Base-by-base conservation (phyloP, 306 rosid genomes). In the Inga leiocalycina region DNA sequence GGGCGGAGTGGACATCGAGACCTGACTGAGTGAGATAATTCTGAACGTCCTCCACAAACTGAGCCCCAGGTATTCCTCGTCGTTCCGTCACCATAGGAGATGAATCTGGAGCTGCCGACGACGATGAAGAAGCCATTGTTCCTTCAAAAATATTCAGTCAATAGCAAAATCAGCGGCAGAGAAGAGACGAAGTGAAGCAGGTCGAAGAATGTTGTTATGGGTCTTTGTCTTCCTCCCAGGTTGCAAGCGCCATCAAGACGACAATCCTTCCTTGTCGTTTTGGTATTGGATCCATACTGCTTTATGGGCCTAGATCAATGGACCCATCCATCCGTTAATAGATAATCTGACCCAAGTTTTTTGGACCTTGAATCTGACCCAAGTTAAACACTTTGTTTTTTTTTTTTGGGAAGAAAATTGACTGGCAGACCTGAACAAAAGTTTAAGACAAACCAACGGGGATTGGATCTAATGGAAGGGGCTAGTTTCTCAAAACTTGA, bases 11-110 rank as follows among this genome's bases (percentile, higher is more conserved):
- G 75, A 90, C 97, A 35, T 95, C 97, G 78, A 93, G 93, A 19
- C 91, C 94, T 20, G 80, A 83, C 43, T 93, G 94, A 20, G 88
- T 73, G 84, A 93, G 98, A 84, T 90, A 93, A 20, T 90, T 93
- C 77, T 92, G 95, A 49, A 95, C 98, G 78, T 95, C 98, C 43
- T 93, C 97, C 1, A 95, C 98, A 80, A 95, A 93, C 85, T 90
- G 98, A 72, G 98, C 95, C 32, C 93, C 94, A n/a, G 97, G 97
- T 74, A 95, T 95, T 83, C 98, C 98, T 88, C 98, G 88, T 81
- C 98, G 88, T 79, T 95, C 98, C 15, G 92, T 86, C 3, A 83
- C 81, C 46, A 3, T 74, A n/a, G 87, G 68, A 71, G 54, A 89
- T 4, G 70, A 64, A 11, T 64, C 89, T 3, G 89, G 78, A 46